phyloP scores from a whole-genome alignment of 2,329 filamentous ascomycete genomes.

The Talaromyces sp. region DNA sequence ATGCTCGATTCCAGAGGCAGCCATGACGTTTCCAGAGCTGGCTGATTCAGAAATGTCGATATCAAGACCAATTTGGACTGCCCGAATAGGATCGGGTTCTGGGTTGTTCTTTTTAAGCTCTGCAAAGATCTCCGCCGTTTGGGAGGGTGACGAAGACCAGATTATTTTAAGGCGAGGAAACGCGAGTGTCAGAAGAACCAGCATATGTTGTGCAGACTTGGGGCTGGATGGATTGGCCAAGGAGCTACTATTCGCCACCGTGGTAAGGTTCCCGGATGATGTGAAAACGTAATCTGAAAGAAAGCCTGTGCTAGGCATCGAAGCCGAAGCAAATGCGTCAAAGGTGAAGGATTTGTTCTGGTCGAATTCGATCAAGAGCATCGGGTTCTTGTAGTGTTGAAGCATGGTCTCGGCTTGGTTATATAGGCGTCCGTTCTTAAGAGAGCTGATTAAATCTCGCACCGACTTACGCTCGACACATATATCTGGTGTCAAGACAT shows the following conservation, averaged over 20 bases:
- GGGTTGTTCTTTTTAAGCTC: constrained; percentile 83
- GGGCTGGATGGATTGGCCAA: constrained; percentile 59
- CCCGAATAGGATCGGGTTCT: constrained; percentile 85
- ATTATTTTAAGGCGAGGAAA: constrained; percentile 88
- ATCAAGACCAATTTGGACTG: constrained; percentile 77
- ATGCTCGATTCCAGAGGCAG: constrained; percentile 50
- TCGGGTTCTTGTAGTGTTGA: constrained; percentile 79
- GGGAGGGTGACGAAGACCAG: constrained; percentile 89
- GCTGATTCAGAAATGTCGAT: constrained; percentile 36
- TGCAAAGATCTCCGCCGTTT: constrained; percentile 96
- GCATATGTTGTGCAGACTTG: constrained; percentile 81
- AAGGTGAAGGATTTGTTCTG: constrained; percentile 96
- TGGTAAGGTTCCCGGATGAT: constrained; percentile 37
- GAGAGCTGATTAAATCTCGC: constrained; percentile 83
- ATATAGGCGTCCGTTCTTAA: constrained; percentile 87
- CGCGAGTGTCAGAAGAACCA: constrained; percentile 86
- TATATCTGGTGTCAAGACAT: constrained; percentile 84
- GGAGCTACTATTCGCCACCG: constrained; percentile 54
- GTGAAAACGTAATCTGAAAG: constrained; percentile 52
- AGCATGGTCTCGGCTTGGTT: constrained; percentile 93
- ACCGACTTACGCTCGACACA: constrained; percentile 94
- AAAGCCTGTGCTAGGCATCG: constrained; percentile 36
- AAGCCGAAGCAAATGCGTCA: constrained; percentile 54
- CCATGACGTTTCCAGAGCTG: constrained; percentile 48
- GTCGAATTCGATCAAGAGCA: constrained; percentile 96